Conservation (phyloP, 345 rosid genomes). For the Gossypium raimondii region DNA sequence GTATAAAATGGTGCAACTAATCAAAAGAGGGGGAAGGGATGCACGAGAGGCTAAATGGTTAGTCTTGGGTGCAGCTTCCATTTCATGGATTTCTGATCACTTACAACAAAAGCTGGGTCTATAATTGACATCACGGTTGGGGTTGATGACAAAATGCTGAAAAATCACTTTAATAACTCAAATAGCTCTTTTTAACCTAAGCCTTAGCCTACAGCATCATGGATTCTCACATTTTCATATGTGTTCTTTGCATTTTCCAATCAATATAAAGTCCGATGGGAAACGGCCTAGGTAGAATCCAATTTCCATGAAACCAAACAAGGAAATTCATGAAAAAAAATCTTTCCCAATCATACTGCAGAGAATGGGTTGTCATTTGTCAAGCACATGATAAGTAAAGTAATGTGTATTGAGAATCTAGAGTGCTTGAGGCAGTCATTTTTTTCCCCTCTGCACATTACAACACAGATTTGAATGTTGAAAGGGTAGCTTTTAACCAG, state of each 20-base stretch:
- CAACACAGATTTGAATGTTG: constrained; percentile 31
- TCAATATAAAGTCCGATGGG: background rate
- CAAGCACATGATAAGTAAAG: constrained; percentile 18
- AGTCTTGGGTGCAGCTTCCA: background rate
- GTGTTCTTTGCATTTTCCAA: background rate
- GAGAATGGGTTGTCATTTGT: constrained; percentile 20
- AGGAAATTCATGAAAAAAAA: background rate
- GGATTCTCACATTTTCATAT: constrained; percentile 1
- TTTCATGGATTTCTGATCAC: constrained; percentile 8
- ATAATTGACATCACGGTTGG: constrained; percentile 15
- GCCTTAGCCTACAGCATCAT: too few relatives aligned
- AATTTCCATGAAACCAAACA: background rate
- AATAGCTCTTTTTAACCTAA: background rate
- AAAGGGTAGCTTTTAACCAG: constrained; percentile 32
- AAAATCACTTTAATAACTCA: background rate
- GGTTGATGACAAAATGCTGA: constrained; percentile 1
- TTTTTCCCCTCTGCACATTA: constrained; percentile 12
- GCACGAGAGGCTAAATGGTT: background rate
- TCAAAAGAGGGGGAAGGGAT: background rate
- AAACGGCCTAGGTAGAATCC: background rate
- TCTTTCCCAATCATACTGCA: background rate
- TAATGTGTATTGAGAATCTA: constrained; percentile 17
- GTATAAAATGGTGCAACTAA: background rate
- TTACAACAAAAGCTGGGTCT: constrained; percentile 5
- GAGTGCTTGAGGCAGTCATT: constrained; percentile 5